Base-by-base conservation (phyloP, 768 basidiomycete genomes). In the Boletus insuetus region DNA sequence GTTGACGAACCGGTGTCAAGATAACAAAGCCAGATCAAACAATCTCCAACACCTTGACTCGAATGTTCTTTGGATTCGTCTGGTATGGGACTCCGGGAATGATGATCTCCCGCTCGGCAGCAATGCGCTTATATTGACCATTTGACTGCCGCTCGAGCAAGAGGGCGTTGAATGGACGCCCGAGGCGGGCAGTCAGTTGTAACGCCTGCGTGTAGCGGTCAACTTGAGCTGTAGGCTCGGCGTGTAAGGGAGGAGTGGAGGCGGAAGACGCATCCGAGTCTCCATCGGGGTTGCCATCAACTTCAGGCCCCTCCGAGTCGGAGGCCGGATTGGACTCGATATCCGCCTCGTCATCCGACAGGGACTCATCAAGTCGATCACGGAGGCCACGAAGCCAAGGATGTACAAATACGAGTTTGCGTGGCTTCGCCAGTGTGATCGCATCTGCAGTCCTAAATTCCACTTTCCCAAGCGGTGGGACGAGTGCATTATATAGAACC, bases 371-470 rank as follows among this genome's bases (percentile, higher is more conserved):
- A 7, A 19, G 31, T 2, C 11, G 39, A 17, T 37, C 43, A 3
- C 31, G 3, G 19, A 61, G 39, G 40, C 53, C 52, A 20, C n/a
- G 51, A 26, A 59, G 13, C 58, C 60, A 59, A 0, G 58, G 60
- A 19, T 56, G 29, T 3, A 58, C 54, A 9, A 61, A 54, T 5
- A 53, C 12, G 1, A 53, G 41, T 14, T 42, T 43, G 6, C 44
- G 43, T 1, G 46, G 51, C 12, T 4, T 5, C 4, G 4, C 16
- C n/a, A 46, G 14, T 14, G 46, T 9, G 6, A 53, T 24, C 14
- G 6, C 12, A 29, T 42, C 32, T 3, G 29, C 4, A 14, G 51
- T 53, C n/a, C 29, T 41, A 16, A 59, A 56, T 3, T 49, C 40
- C 19, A 59, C 48, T 6, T 51, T 20, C 19, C 51, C 49, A 4